phyloP scores from a whole-genome alignment of 225 moss, liverwort and hornwort species.

The Rhytidiadelphus loreus region DNA sequence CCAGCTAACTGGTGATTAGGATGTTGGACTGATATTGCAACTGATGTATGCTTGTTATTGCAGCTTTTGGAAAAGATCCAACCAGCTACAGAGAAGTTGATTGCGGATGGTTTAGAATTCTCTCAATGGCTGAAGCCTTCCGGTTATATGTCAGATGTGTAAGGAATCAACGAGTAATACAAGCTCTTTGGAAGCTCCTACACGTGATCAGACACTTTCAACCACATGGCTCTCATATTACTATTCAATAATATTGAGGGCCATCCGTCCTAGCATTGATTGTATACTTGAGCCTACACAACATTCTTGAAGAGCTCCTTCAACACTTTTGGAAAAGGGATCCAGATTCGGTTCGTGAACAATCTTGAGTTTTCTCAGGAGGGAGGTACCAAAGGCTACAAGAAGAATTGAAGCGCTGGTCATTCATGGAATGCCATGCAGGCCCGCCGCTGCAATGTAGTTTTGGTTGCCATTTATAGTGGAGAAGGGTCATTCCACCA shows the following conservation, averaged over 20 bases:
- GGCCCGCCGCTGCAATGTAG: background rate
- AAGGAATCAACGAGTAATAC: background rate
- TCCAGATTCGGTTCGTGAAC: background rate
- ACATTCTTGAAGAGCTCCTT: background rate
- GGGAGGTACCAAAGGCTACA: background rate
- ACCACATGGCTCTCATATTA: background rate
- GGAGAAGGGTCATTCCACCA: background rate
- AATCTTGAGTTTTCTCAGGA: background rate
- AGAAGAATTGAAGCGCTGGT: background rate
- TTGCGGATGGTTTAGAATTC: slow-evolving; percentile 73
- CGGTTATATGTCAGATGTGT: slow-evolving; percentile 62
- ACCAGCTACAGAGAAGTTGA: slow-evolving; percentile 72
- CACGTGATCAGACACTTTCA: background rate
- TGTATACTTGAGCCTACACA: background rate
- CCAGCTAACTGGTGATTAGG: background rate
- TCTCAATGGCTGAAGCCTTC: slow-evolving; percentile 86
- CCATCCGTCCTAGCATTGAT: background rate
- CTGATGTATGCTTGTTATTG: slow-evolving; percentile 1
- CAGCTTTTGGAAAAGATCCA: slow-evolving; percentile 82
- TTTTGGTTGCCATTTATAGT: background rate
- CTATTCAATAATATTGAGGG: background rate
- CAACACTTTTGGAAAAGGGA: no score
- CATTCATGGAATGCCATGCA: background rate
- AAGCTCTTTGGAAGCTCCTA: background rate
- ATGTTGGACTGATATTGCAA: background rate